Evolutionary conservation across 495 filamentous ascomycete genomes (phyloP), one percentile per base, ranked within the genome.

Genomic region (Hyaloscypha variabilis): DNA sequence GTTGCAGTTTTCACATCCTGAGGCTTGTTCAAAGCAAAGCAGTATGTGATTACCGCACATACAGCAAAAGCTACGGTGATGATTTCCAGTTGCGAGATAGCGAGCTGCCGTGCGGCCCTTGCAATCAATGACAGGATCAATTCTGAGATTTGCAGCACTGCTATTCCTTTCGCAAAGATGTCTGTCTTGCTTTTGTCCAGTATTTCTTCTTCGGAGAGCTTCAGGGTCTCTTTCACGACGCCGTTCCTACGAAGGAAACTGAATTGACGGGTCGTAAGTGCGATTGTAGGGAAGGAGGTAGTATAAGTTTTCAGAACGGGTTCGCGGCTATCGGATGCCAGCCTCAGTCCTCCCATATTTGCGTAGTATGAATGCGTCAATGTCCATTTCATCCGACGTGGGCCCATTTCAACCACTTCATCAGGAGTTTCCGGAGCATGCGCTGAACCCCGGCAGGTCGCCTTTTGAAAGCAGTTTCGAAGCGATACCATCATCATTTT

Each of bases 281-380:
- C 14, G 13, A 11, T 52, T 17, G 21, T 51, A 25, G 36, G 21
- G 25, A 51, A 17, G 58, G 3, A 14, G 23, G n/a, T 39, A 21
- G 31, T 39, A 60, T 17, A 14, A 4, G 39, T 19, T 17, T 17
- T 11, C 8, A 17, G 39, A 19, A 46, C 11, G 39, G 3, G 8
- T 17, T 19, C 39, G 14, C 19, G 39, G 13, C 39, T 4, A 46
- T 19, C 10, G 6, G 10, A 17, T 17, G 10, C 19, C 39, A 78
- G 52, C 2, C 73, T 39, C 57, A 79, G 78, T 2, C 77, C 77
- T 10, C 77, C 76, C 75, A 79, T 77, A 49, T 79, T 76, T 14
- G 77, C 76, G 61, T 74, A 76, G 63, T 73, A 78, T 3, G 69
- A 68, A 57, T 80, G 77, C 24, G 69, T 72, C 60, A 75, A 60